Conservation (phyloP, 2,329 filamentous ascomycete species). For the Alternaria metachromatica region DNA sequence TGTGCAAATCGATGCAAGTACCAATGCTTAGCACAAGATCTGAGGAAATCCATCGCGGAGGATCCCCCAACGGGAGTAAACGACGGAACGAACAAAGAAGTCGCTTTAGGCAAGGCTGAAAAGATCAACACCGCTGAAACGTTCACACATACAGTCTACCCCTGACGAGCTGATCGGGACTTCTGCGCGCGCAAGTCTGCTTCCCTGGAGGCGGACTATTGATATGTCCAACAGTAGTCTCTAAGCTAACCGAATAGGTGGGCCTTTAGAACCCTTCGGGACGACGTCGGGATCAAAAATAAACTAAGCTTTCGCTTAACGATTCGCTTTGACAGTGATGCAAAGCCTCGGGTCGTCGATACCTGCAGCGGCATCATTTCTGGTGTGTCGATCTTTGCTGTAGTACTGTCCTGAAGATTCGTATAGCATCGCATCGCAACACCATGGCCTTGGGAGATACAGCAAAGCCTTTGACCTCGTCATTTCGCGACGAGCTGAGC, state of each 20-base stretch:
- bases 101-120: background rate
- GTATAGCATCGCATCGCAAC: background rate
- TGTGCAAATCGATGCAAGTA: slow-evolving; percentile 4
- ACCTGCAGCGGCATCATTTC: background rate
- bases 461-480: background rate
- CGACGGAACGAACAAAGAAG: background rate
- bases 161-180: background rate
- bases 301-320: slow-evolving; percentile 16
- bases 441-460: background rate
- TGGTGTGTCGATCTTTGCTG: background rate
- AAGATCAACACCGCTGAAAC: slow-evolving; percentile 7
- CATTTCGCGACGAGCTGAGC: background rate
- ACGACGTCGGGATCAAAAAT: slow-evolving; percentile 13
- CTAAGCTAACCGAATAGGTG: slow-evolving; percentile 8
- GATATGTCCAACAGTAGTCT: slow-evolving; percentile 19
- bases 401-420: background rate
- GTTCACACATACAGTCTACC: slow-evolving; percentile 4
- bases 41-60: background rate
- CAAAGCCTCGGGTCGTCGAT: background rate
- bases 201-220: slow-evolving; percentile 13
- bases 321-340: background rate
- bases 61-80: background rate
- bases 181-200: background rate
- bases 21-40: background rate
- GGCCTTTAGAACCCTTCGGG: slow-evolving; percentile 8